Evolutionary conservation across 225 moss, liverwort and hornwort genomes (phyloP), one percentile per base, ranked within the genome.

Genomic region (Takakia lepidozioides): DNA sequence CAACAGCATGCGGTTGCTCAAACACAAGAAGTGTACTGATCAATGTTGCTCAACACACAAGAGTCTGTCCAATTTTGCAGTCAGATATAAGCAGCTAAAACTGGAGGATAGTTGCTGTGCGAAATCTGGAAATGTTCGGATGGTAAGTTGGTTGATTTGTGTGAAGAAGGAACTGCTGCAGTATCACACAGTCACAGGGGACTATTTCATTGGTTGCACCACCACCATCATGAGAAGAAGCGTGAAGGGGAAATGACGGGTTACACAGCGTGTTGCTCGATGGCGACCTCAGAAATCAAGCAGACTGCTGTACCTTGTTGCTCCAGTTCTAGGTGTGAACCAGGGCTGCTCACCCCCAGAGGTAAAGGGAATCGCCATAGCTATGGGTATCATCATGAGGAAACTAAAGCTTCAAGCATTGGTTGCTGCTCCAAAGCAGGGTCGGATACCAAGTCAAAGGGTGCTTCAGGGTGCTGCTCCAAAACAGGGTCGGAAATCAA

Each of bases 1-100:
- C 59, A 81, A 81, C 50, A 72, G 72, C 8, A 76, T 81, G 76
- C 48, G 65, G 43, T 64, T 76, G 20, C 24, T 81, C 3, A 63
- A 76, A 49, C 34, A 30, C 20, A 42, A 49, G 16, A 24, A 18
- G 21, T 43, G 35, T 36, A 13, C 34, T 7, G 30, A 43, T 22
- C 56, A 45, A 5, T 29, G 44, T 56, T 29, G 24, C 23, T 8
- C 44, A 67, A 42, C 4, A 52, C 51, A 17, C 49, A 49, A 45
- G 32, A 51, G 15, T 58, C 40, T 26, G 43, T 35, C 14, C 38
- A 49, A 29, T 11, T 43, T 36, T 18, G 48, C 30, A 21, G 21
- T 25, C 6, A n/a, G n/a, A n/a, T n/a, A n/a, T n/a, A n/a, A n/a
- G n/a, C 42, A 61, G 11, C 25, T 10, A 7, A 15, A 4, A 18